A percentile compares a stretch with the other conserved stretches of the same genome.
These are phyloP conservation scores for Nakazawaea holstii DNA, from an alignment of 805 yeast species.

Conservation along the genomic window DNA sequence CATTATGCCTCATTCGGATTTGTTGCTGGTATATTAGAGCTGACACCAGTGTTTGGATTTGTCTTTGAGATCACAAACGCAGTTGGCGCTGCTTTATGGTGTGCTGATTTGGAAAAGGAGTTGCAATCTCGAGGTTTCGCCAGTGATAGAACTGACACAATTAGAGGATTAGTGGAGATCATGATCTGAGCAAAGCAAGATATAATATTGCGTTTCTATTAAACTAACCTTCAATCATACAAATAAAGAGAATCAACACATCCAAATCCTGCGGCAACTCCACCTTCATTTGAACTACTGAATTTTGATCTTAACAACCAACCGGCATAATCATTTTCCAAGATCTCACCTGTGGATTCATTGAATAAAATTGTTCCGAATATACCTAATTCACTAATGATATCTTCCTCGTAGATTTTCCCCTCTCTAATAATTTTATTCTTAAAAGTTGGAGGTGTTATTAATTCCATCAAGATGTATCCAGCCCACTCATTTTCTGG, in stretches of 20 bases:
- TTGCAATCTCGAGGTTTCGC: neutral
- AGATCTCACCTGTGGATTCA: constrained; percentile 48
- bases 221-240: constrained; percentile 20
- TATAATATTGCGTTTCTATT: too few species aligned
- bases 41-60: constrained; percentile 47
- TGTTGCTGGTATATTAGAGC: constrained; percentile 43
- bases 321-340: constrained; percentile 69
- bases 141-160: constrained; percentile 9
- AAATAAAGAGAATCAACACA: constrained; percentile 84
- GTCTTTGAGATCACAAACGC: constrained; percentile 54
- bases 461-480: constrained; percentile 90
- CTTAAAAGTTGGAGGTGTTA: constrained; percentile 63
- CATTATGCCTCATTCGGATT: constrained; percentile 47
- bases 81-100: constrained; percentile 65
- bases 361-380: constrained; percentile 83
- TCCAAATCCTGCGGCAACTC: constrained; percentile 98
- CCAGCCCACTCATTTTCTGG: constrained; percentile 80
- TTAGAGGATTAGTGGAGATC: constrained; percentile 5
- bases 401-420: constrained; percentile 58
- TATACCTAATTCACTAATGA: constrained; percentile 86
- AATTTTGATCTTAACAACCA: constrained; percentile 87
- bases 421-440: constrained; percentile 72
- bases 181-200: too few species aligned
- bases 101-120: constrained; percentile 31
- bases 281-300: constrained; percentile 89